Conservation (phyloP, 225 moss, liverwort and hornwort species). For the Sphagnum tenellum region DNA sequence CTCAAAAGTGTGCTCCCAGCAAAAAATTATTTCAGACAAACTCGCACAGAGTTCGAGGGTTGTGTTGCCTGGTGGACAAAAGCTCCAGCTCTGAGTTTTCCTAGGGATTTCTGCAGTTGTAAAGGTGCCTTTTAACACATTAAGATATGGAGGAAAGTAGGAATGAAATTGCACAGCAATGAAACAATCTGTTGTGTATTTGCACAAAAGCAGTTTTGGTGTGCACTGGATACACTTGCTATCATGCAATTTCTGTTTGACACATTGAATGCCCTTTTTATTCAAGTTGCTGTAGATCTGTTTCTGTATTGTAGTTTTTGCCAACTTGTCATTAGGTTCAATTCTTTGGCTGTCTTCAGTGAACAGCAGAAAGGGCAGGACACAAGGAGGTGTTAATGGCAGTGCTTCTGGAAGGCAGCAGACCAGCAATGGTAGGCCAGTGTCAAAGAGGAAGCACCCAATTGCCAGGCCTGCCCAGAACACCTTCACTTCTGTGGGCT, state of each 20-base stretch:
- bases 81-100: too few relatives aligned
- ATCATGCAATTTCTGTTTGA: neutral
- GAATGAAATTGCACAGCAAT: neutral
- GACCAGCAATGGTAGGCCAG: conserved; percentile 13
- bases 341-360: conserved; percentile 14
- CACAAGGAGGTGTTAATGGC: conserved; percentile 11
- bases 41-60: too few relatives aligned
- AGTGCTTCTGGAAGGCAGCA: conserved; percentile 12
- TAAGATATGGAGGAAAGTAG: too few relatives aligned
- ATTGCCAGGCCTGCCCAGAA: conserved; percentile 17
- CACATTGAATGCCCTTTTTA: neutral
- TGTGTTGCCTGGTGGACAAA: too few relatives aligned
- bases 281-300: neutral
- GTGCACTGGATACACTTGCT: neutral
- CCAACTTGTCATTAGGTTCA: neutral
- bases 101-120: too few relatives aligned
- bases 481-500: conserved; percentile 30
- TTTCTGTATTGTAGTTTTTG: neutral
- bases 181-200: neutral
- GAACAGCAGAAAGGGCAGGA: conserved; percentile 24
- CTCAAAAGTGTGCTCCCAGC: too few relatives aligned
- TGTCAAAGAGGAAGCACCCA: conserved; percentile 8
- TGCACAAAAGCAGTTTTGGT: neutral
- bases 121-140: too few relatives aligned
- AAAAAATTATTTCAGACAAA: too few relatives aligned